phyloP scores from a whole-genome alignment of 345 rosid genomes.

The Gynandropsis gynandra region DNA sequence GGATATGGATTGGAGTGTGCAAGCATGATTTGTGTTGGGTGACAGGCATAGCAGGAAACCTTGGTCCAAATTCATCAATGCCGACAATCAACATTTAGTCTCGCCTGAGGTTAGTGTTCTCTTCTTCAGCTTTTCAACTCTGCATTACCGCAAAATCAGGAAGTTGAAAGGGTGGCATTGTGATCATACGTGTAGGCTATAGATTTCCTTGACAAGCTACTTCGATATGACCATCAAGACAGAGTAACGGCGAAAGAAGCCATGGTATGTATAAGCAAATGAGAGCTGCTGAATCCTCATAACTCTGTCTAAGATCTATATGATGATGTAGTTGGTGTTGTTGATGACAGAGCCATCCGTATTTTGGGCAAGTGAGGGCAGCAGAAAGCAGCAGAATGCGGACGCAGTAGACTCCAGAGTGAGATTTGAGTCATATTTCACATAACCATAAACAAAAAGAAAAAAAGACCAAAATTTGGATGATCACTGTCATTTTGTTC shows the following conservation, averaged over 20 bases:
- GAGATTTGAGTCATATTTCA: no score
- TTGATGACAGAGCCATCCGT: slow-evolving; percentile 60
- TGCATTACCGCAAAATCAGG: background rate
- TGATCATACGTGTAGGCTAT: slow-evolving; percentile 53
- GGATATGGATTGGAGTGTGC: no score
- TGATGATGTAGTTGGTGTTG: background rate
- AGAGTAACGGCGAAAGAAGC: slow-evolving; percentile 95
- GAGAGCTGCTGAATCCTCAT: no score
- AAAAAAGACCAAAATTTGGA: no score
- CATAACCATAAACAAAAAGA: no score
- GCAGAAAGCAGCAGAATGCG: slow-evolving; percentile 91
- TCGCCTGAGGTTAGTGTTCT: slow-evolving; percentile 66
- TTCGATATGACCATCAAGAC: slow-evolving; percentile 92
- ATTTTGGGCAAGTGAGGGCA: slow-evolving; percentile 87
- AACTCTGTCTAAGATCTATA: slow-evolving; percentile 5
- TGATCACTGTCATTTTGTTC: no score
- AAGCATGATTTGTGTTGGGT: background rate
- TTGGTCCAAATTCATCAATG: slow-evolving; percentile 81
- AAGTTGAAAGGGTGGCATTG: no score
- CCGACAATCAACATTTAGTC: slow-evolving; percentile 90
- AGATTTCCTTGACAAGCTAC: slow-evolving; percentile 91
- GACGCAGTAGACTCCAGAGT: slow-evolving; percentile 27
- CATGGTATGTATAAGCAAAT: slow-evolving; percentile 68
- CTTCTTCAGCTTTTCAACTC: slow-evolving; percentile 8
- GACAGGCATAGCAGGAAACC: slow-evolving; percentile 91